phyloP scores from a whole-genome alignment of 208 protist genomes.

The Herpetomonas samuelpessoai region DNA sequence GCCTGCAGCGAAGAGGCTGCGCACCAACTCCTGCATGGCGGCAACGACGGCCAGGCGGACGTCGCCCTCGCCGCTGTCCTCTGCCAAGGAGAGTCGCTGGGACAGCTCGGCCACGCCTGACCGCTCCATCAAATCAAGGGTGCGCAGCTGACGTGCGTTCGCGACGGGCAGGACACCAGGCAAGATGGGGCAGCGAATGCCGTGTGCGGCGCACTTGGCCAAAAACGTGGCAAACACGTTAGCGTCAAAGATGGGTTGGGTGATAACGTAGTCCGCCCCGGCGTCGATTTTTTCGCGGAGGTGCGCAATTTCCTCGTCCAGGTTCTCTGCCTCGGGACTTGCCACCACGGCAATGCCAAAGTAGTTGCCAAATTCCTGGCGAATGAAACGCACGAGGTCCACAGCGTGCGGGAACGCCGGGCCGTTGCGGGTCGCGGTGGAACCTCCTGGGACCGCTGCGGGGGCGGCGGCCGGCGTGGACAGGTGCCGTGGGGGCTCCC shows the following conservation, averaged over 20 bases:
- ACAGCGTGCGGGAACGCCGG: conserved; percentile 76
- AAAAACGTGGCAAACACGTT: conserved; percentile 77
- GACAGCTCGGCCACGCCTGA: conserved; percentile 45
- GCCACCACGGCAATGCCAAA: conserved; percentile 90
- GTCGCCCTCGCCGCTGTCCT: conserved; percentile 44
- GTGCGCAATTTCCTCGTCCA: conserved; percentile 68
- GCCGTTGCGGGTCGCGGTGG: too few species aligned
- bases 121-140: conserved; percentile 62
- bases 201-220: conserved; percentile 40
- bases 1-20: conserved; percentile 60
- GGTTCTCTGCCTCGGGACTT: conserved; percentile 67
- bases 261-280: conserved; percentile 95
- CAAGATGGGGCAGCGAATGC: conserved; percentile 89
- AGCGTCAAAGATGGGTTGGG: conserved; percentile 93
- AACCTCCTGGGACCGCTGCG: too few species aligned
- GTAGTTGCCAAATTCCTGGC: conserved; percentile 89
- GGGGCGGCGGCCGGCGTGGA: too few species aligned
- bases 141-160: conserved; percentile 32
- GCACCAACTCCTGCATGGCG: conserved; percentile 70
- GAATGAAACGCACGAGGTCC: conserved; percentile 91
- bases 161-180: conserved; percentile 87
- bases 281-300: conserved; percentile 93
- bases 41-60: conserved; percentile 26
- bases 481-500: too few species aligned
- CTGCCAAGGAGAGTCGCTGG: conserved; percentile 10